Percentiles rank a stretch among this genome's conserved stretches.
Conservation (phyloP, 768 basidiomycete genomes). For the Lyophyllum atratum region DNA sequence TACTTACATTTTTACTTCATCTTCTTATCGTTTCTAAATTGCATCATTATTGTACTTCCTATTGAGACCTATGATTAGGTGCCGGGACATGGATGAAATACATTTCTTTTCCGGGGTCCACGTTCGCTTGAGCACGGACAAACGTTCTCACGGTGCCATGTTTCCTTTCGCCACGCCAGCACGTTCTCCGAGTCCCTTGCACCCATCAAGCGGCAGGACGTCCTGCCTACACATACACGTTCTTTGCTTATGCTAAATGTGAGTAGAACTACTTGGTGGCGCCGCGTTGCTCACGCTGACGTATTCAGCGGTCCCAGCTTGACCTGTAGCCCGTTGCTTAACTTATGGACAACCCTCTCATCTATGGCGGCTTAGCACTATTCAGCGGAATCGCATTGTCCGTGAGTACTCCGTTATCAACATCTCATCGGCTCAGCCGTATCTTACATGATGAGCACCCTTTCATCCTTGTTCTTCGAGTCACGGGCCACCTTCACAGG, state of each 20-base stretch:
- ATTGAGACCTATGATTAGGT: constrained; percentile 4
- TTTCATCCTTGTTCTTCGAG: constrained; percentile 97
- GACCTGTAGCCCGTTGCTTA: constrained; percentile 10
- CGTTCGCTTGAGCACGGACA: constrained; percentile 3
- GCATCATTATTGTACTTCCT: constrained; percentile 8
- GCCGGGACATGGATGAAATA: neutral
- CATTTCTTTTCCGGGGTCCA: neutral
- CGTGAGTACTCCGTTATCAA: constrained; percentile 33
- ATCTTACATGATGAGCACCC: constrained; percentile 52
- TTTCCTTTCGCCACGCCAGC: constrained; percentile 6
- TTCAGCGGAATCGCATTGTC: constrained; percentile 31
- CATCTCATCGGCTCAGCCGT: neutral
- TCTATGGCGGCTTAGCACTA: constrained; percentile 37
- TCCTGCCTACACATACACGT: neutral
- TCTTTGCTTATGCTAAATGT: constrained; percentile 18
- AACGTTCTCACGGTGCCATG: constrained; percentile 20
- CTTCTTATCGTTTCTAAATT: neutral
- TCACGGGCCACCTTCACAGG: constrained; percentile 48
- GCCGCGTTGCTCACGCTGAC: neutral
- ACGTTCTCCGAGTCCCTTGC: constrained; percentile 5
- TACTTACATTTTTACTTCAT: neutral
- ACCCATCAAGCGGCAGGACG: constrained; percentile 3
- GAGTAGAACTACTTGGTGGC: neutral
- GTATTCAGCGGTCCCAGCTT: neutral
- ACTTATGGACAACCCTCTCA: constrained; percentile 32